Base-by-base conservation (phyloP, 352 stramenopile genomes). In the Phytophthora sp. region DNA sequence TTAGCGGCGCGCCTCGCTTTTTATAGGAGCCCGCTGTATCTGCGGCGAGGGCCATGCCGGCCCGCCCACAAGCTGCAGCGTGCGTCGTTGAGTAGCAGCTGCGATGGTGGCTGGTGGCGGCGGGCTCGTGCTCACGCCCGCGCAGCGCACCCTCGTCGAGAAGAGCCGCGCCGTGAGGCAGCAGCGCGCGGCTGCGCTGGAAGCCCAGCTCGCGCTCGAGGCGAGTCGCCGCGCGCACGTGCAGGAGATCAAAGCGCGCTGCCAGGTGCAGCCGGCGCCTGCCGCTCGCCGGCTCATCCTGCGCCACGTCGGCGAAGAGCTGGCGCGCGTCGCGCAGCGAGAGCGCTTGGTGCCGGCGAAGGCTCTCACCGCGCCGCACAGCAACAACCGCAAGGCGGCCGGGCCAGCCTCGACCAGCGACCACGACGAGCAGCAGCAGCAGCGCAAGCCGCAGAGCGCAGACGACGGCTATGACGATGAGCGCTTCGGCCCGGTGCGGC, bases 381-480 rank as follows among this genome's bases (percentile, higher is more conserved):
- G 32, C 35, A 55, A 57, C 44, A 51, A 66, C 18, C 35, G 49
- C 28, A 44, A 56, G 46, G 8, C 35, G 3, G 5, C 34, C 1
- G 20, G 4, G 15, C 17, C 27, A 34, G 5, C 52, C 18, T 28
- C 50, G 38, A 2, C 17, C 20, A 48, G 34, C 31, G 45, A 49
- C 7, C 45, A 32, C 11, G 28, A 61, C 4, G 26, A 46, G 12
- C 2, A 42, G 1, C 39, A 4, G 26, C 48, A 49, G 30, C 53
- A 53, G 13, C 27, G 11, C 1, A 31, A 51, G 18, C 32, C 32
- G 9, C 38, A 53, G 2, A 39, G 48, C 21, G 41, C 37, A 11
- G 77, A 83, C 17, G 76, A 85, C 34, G 64, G 46, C 7, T 87
- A 89, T 49, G 80, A 89, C 45, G 74, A 85, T 59, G 80, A 89